Base-by-base conservation (phyloP, 2,329 filamentous ascomycete genomes). In the Ampelomyces quisqualis region DNA sequence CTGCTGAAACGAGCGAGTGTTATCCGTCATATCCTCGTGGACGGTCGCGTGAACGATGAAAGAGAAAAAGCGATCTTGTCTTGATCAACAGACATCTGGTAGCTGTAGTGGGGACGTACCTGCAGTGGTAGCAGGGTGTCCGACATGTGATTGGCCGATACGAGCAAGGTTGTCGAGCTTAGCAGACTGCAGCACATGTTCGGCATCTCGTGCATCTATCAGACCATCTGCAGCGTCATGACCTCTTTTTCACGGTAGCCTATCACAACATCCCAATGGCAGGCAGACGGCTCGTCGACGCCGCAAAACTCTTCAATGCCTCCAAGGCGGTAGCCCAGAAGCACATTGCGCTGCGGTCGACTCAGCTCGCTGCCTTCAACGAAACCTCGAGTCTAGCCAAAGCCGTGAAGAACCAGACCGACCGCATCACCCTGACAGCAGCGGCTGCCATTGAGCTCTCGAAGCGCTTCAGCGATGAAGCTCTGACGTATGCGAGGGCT, bases 381-480 rank as follows among this genome's bases (percentile, higher is more conserved):
- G 75, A 77, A 51, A 86, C 84, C 0, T 86, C 84, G 2, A 80
- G 78, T 20, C 65, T 87, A 33, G 79, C 80, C 19, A 82, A 79
- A 60, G 77, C 78, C 10, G 72, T 84, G 40, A 81, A 81, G 62
- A 73, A 62, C 36, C 81, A 84, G 66, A 79, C 78, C 2, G 79
- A 84, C 47, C 74, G 78, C 40, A 66, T 85, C 34, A 80, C 80
- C 1, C 69, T 83, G 35, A 84, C 81, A 13, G 75, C 77, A 24
- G 75, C 78, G 53, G 82, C 82, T 28, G 81, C 81, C 14, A 74
- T 79, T 23, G 77, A 77, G 36, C 71, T 85, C 36, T 77, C 77
- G 10, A 74, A 75, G 47, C 73, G 79, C 35, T 74, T 84, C 58
- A 77, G 78, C 51, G 80, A 82, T 53, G 58, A 66, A 19, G 58